These are phyloP conservation scores for Bisporella sp. DNA, from an alignment of 2,329 filamentous ascomycete species.

Conservation along the genomic window DNA sequence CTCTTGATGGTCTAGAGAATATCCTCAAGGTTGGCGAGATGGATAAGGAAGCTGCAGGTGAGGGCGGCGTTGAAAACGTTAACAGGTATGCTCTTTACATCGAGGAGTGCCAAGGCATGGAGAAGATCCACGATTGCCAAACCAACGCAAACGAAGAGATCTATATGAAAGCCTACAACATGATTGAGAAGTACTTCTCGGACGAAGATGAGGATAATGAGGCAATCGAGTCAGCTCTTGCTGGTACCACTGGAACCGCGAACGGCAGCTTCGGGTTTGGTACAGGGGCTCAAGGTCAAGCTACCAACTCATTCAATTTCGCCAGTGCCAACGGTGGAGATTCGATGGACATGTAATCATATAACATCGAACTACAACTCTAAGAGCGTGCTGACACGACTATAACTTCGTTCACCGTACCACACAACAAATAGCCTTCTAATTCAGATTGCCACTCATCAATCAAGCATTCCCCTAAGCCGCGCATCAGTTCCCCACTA, in stretches of 20 bases:
- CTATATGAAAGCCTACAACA: conserved; percentile 99
- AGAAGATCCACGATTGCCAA: conserved; percentile 99
- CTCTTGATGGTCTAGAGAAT: conserved; percentile 95
- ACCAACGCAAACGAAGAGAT: conserved; percentile 99
- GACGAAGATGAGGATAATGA: conserved; percentile 85
- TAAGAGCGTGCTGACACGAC: background rate
- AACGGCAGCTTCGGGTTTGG: conserved; percentile 61
- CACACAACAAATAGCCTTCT: conserved; percentile 19
- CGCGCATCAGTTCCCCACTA: background rate
- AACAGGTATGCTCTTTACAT: conserved; percentile 98
- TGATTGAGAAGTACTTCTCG: conserved; percentile 99
- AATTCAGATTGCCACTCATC: conserved; percentile 21
- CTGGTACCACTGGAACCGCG: conserved; percentile 50
- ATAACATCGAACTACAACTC: conserved; percentile 37
- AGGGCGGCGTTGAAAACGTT: conserved; percentile 63
- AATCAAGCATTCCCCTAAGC: background rate
- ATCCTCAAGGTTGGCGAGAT: conserved; percentile 99
- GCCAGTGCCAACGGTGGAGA: conserved; percentile 67
- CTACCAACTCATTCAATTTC: conserved; percentile 99
- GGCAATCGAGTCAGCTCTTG: conserved; percentile 59
- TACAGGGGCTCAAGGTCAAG: conserved; percentile 63
- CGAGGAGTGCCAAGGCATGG: conserved; percentile 97
- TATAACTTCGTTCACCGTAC: conserved; percentile 10
- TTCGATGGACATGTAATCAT: conserved; percentile 74
- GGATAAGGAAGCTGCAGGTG: conserved; percentile 84